These are phyloP conservation scores for Fusarium sublunatum DNA, from an alignment of 2,329 filamentous ascomycete genomes.

Conservation along the genomic window DNA sequence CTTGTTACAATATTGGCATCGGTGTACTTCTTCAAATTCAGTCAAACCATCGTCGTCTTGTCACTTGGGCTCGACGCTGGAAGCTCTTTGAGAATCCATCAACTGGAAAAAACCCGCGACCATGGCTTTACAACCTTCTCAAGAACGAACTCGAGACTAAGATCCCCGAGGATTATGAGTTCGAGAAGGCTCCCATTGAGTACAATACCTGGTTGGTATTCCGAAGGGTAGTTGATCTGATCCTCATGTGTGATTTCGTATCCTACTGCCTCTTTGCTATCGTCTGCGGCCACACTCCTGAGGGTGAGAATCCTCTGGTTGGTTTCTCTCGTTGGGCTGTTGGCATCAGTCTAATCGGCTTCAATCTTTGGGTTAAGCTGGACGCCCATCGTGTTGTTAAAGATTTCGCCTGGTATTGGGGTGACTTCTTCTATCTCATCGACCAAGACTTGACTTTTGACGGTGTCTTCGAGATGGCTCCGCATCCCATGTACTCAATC, in stretches of 20 bases:
- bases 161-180: slow-evolving; percentile 91
- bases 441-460: slow-evolving; percentile 98
- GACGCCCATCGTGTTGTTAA: slow-evolving; percentile 98
- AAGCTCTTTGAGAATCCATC: slow-evolving; percentile 86
- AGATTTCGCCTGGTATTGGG: slow-evolving; percentile 99
- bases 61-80: slow-evolving; percentile 87
- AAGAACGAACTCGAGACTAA: slow-evolving; percentile 94
- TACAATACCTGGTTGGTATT: slow-evolving; percentile 99
- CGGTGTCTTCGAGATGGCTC: slow-evolving; percentile 98
- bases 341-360: slow-evolving; percentile 83
- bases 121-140: slow-evolving; percentile 83
- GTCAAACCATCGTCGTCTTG: slow-evolving; percentile 86
- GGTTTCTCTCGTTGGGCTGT: slow-evolving; percentile 80
- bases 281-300: slow-evolving; percentile 82
- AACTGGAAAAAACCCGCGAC: slow-evolving; percentile 83
- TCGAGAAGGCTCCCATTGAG: slow-evolving; percentile 92
- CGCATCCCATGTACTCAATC: slow-evolving; percentile 98
- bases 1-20: slow-evolving; percentile 93
- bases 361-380: slow-evolving; percentile 98
- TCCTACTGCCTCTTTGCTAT: slow-evolving; percentile 97
- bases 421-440: slow-evolving; percentile 98
- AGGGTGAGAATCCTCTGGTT: slow-evolving; percentile 75
- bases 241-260: slow-evolving; percentile 98
- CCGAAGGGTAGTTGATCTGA: slow-evolving; percentile 92
- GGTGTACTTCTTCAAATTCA: slow-evolving; percentile 89